A percentile compares a stretch with the other conserved stretches of the same genome.
Conservation (phyloP, 768 basidiomycete genomes). For the Xerocomus spinulosus region DNA sequence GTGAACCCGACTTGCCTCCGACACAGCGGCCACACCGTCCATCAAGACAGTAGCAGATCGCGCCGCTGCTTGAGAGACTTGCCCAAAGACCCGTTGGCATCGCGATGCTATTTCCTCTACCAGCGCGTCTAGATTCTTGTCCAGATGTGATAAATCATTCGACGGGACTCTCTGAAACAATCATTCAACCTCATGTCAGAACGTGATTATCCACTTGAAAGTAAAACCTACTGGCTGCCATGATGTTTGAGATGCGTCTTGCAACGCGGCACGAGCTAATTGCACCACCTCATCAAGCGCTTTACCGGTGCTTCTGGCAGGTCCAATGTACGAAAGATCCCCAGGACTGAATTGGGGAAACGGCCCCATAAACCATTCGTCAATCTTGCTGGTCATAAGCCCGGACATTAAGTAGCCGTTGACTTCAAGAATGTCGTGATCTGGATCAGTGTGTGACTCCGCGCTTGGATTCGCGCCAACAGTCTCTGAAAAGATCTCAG, state of each 20-base stretch:
- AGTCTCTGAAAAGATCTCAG: constrained; percentile 37
- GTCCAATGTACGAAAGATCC: constrained; percentile 27
- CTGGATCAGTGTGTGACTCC: constrained; percentile 46
- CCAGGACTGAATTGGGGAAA: constrained; percentile 31
- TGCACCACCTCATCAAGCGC: constrained; percentile 38
- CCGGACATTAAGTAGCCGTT: constrained; percentile 75
- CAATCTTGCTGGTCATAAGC: constrained; percentile 62
- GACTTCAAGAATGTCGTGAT: constrained; percentile 73
- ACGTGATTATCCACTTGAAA: constrained; percentile 23
- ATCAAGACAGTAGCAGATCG: constrained; percentile 49
- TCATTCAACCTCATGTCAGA: constrained; percentile 25
- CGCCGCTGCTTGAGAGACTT: constrained; percentile 58
- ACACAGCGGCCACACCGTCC: constrained; percentile 28
- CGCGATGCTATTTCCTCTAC: constrained; percentile 55
- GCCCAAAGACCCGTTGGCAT: constrained; percentile 59
- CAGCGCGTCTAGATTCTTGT: constrained; percentile 66
- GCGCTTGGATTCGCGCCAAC: constrained; percentile 46
- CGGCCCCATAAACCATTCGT: constrained; percentile 75
- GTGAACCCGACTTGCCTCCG: constrained; percentile 29
- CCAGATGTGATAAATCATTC: constrained; percentile 52
- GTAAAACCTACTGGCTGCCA: constrained; percentile 50
- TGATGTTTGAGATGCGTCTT: constrained; percentile 42
- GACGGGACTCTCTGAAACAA: constrained; percentile 42
- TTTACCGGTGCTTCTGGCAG: constrained; percentile 17
- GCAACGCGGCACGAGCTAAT: constrained; percentile 45